These are phyloP conservation scores for Trichophyton benhamiae DNA, from an alignment of 2,329 filamentous ascomycete species.

Conservation along the genomic window DNA sequence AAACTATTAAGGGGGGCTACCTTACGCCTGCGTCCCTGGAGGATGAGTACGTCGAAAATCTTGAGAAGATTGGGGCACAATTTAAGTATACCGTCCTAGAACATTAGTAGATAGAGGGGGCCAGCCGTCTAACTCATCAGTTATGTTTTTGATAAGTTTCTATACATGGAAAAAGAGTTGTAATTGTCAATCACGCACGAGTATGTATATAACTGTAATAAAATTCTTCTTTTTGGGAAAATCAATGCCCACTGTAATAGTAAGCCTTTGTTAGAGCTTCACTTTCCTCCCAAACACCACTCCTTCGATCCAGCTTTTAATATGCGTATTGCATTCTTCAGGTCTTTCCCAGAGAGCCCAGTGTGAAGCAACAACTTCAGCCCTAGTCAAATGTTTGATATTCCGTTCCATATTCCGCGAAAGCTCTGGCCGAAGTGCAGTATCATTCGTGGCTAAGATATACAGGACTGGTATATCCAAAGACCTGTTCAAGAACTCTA, in stretches of 20 bases:
- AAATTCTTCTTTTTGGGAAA: neutral
- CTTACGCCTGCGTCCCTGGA: slow-evolving; percentile 39
- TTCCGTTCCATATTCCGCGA: slow-evolving; percentile 56
- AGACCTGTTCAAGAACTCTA: slow-evolving; percentile 25
- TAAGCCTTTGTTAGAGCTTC: slow-evolving; percentile 17
- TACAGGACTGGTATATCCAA: slow-evolving; percentile 58
- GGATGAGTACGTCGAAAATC: slow-evolving; percentile 34
- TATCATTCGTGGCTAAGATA: slow-evolving; percentile 59
- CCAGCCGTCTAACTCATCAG: neutral
- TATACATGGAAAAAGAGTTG: neutral
- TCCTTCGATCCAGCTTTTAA: slow-evolving; percentile 55
- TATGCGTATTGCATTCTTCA: slow-evolving; percentile 54
- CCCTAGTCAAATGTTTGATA: slow-evolving; percentile 52
- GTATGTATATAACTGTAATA: neutral
- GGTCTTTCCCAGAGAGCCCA: slow-evolving; percentile 72
- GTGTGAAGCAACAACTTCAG: slow-evolving; percentile 58
- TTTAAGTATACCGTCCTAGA: slow-evolving; percentile 31
- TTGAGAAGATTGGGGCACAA: slow-evolving; percentile 33
- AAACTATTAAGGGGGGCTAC: slow-evolving; percentile 34
- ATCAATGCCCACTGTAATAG: neutral
- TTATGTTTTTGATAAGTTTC: neutral
- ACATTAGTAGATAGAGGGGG: neutral
- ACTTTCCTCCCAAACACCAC: slow-evolving; percentile 39
- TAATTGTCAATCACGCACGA: neutral
- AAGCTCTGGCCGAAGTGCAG: slow-evolving; percentile 60